phyloP scores from a whole-genome alignment of 176 grass and related monocot genomes.

The Tuctoria greenei region DNA sequence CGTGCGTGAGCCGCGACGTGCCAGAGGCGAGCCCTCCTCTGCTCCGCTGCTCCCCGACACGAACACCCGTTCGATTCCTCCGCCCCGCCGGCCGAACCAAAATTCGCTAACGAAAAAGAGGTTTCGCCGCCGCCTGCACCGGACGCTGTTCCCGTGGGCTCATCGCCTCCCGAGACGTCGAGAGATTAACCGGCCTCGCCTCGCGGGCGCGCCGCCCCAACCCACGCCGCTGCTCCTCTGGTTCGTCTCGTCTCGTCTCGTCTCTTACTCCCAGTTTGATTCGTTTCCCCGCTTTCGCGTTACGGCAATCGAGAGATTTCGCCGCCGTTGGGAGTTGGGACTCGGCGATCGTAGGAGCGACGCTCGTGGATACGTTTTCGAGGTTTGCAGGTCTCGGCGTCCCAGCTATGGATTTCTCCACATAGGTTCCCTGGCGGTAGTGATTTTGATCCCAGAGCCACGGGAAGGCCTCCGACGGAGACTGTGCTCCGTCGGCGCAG shows the following conservation, averaged over 20 bases:
- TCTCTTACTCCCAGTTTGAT: not conserved
- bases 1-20: constrained; percentile 40
- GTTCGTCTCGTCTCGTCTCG: not conserved
- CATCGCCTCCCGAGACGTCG: not conserved
- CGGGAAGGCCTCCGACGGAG: not conserved
- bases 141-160: constrained; percentile 4
- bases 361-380: not conserved
- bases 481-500: not conserved
- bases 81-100: constrained; percentile 3
- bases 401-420: not conserved
- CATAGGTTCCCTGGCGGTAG: not conserved
- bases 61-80: constrained; percentile 25
- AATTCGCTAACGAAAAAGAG: not conserved
- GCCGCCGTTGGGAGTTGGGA: not conserved
- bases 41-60: too few relatives aligned
- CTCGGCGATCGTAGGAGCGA: not conserved
- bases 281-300: not conserved
- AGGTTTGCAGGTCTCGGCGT: not conserved
- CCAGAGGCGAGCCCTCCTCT: not conserved
- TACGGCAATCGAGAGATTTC: not conserved
- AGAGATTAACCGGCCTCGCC: not conserved
- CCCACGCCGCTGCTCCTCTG: not conserved
- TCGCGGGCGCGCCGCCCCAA: not conserved
- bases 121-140: not conserved
- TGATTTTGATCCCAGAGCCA: not conserved